Evolutionary conservation across 2,329 filamentous ascomycete genomes (phyloP), one percentile per base, ranked within the genome.

Genomic region (Aspergillus sp.): DNA sequence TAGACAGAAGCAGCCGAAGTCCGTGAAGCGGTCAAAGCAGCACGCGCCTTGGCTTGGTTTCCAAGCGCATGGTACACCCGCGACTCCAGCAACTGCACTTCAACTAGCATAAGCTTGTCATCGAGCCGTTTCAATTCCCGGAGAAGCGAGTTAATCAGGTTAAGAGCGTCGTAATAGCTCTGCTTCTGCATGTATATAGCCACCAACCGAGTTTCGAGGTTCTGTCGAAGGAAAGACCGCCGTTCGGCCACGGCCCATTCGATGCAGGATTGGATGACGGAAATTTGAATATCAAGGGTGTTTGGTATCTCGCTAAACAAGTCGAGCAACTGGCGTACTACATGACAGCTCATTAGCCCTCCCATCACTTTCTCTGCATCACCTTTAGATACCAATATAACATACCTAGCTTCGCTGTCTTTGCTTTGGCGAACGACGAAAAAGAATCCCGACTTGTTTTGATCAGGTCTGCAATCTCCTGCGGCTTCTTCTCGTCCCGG

Each of bases 181-280:
- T 96, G 91, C 81, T 98, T 98, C 70, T 90, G 88, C 90, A 99
- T 98, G 82, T 96, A 91, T 61, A 99, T 88, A 53, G 86, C 84
- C 55, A 99, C 95, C 57, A 99, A 88, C 63, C 95, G 90, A 57
- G 93, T 96, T 82, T 99, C 92, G 72, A 99, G 91, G 77, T 96
- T 96, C 81, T 99, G 95, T 66, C 95, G 92, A 68, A 99, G 86
- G 84, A 99, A 99, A 60, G 91, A 91, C 72, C 95, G 90, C 68
- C 93, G 90, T 81, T 98, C 92, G 52, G 91, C 90, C 55, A 93
- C 91, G 49, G 95, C 95, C 95, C 95, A 99, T 80, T 98, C 93
- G 86, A 99, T 99, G 81, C 92, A 98, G 79, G 95, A 96, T 79
- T 96, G 96, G 71, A 95, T 99, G 69, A 97, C 91, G 75, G 88